A percentile compares a stretch with the other conserved stretches of the same genome.
These are phyloP conservation scores for Pharus latifolius DNA, from an alignment of 176 grass and related monocot genomes.

Conservation along the genomic window DNA sequence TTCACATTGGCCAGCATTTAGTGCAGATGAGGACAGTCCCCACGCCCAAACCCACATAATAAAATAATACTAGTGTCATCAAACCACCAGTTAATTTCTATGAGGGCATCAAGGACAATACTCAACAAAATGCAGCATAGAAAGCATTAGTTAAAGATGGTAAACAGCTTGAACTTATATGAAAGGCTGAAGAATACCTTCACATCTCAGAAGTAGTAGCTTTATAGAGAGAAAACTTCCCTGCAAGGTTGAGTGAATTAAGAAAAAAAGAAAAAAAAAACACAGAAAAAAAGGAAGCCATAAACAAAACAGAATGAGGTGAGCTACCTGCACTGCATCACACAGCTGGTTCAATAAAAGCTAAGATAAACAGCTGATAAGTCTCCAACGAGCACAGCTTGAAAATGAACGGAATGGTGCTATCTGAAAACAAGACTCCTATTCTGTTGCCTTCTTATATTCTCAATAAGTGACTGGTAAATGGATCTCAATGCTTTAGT, in stretches of 20 bases:
- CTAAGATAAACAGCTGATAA: background rate
- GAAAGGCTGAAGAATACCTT: constrained; percentile 34
- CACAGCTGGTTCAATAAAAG: background rate
- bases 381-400: constrained; percentile 10
- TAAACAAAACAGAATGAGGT: too few relatives aligned
- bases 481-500: constrained; percentile 71
- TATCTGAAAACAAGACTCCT: constrained; percentile 96
- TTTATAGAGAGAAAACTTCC: constrained; percentile 49
- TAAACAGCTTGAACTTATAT: background rate
- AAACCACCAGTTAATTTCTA: too few relatives aligned
- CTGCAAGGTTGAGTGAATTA: constrained; percentile 28
- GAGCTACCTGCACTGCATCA: constrained; percentile 33
- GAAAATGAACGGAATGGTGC: constrained; percentile 23
- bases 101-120: too few relatives aligned
- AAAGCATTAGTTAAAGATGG: background rate
- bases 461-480: constrained; percentile 81
- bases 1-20: too few relatives aligned
- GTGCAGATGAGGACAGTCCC: too few relatives aligned
- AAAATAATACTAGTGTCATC: too few relatives aligned
- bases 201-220: constrained; percentile 32
- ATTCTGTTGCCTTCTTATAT: constrained; percentile 81
- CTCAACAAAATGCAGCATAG: background rate
- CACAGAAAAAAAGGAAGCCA: background rate
- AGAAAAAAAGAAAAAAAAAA: constrained; percentile 4
- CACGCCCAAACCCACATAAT: too few relatives aligned